Conservation (phyloP, 345 rosid species). For the Microcos paniculata region DNA sequence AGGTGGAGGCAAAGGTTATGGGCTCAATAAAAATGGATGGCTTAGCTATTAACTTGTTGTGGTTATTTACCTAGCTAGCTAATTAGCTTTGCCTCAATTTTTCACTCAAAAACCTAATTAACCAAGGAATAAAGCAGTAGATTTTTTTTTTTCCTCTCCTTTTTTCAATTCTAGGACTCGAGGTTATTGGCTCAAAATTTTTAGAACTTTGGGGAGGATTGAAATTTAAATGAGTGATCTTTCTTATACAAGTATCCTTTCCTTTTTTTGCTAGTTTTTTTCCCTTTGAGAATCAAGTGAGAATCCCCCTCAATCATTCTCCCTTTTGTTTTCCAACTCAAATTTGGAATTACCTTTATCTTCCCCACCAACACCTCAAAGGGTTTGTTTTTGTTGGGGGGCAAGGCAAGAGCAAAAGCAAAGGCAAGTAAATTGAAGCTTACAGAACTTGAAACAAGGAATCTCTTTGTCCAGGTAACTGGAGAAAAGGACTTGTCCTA, state of each 20-base stretch:
- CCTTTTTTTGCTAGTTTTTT: too few species aligned
- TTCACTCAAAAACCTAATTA: neutral
- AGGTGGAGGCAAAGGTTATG: conserved; percentile 1
- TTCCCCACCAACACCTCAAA: neutral
- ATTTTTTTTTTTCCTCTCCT: too few species aligned
- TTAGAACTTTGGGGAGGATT: neutral
- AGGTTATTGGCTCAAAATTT: neutral
- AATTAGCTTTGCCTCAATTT: neutral
- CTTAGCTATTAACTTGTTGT: neutral
- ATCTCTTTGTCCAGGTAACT: conserved; percentile 9
- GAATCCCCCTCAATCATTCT: neutral
- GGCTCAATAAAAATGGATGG: conserved; percentile 23
- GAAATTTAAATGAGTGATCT: too few species aligned
- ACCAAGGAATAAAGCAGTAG: neutral
- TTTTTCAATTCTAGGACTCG: neutral
- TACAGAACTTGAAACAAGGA: conserved; percentile 11
- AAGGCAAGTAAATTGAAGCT: neutral
- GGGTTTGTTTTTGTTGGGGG: neutral
- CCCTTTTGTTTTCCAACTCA: neutral
- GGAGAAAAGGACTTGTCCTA: conserved; percentile 21
- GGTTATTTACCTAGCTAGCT: conserved; percentile 2
- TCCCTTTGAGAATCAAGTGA: too few species aligned
- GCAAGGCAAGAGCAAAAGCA: too few species aligned
- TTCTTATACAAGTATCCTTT: too few species aligned
- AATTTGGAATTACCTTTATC: neutral